These are phyloP conservation scores for Fimicolochytrium jonesii DNA, from an alignment of 192 early-diverging fungal species.

Conservation along the genomic window DNA sequence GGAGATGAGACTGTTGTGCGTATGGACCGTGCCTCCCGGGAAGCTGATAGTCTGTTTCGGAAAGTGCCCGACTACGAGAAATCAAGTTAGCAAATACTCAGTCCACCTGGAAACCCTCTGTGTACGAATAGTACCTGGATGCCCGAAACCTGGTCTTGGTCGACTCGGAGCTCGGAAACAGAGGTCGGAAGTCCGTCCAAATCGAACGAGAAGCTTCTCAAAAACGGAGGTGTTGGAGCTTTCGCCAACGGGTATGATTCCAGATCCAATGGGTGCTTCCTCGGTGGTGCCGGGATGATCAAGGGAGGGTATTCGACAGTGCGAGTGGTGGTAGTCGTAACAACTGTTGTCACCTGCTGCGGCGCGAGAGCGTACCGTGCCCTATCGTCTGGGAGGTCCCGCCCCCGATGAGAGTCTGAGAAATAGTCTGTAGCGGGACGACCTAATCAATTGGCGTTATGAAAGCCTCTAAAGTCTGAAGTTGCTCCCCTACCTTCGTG, in stretches of 20 bases:
- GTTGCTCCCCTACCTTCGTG: too few species aligned
- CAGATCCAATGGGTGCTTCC: slow-evolving; percentile 51
- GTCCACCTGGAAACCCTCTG: too few species aligned
- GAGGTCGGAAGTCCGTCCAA: slow-evolving; percentile 67
- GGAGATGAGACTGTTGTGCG: too few species aligned
- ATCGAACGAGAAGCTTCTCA: slow-evolving; percentile 79
- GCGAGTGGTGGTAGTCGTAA: slow-evolving; percentile 76
- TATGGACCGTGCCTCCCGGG: too few species aligned
- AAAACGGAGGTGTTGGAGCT: slow-evolving; percentile 67
- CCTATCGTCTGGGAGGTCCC: background rate
- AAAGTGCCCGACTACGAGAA: too few species aligned
- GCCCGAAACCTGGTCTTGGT: too few species aligned
- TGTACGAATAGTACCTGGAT: too few species aligned
- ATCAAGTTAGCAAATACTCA: too few species aligned
- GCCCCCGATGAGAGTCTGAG: background rate
- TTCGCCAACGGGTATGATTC: slow-evolving; percentile 69
- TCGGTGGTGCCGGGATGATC: slow-evolving; percentile 52
- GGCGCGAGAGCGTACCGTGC: slow-evolving; percentile 35
- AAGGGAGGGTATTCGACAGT: slow-evolving; percentile 67
- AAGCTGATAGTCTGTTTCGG: too few species aligned
- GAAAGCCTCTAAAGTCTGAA: too few species aligned
- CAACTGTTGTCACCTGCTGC: slow-evolving; percentile 50
- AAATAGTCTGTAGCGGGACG: too few species aligned
- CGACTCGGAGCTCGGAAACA: slow-evolving; percentile 61
- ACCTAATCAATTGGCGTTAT: too few species aligned